Base-by-base conservation (phyloP, 345 rosid species). In the Turritis glabra region DNA sequence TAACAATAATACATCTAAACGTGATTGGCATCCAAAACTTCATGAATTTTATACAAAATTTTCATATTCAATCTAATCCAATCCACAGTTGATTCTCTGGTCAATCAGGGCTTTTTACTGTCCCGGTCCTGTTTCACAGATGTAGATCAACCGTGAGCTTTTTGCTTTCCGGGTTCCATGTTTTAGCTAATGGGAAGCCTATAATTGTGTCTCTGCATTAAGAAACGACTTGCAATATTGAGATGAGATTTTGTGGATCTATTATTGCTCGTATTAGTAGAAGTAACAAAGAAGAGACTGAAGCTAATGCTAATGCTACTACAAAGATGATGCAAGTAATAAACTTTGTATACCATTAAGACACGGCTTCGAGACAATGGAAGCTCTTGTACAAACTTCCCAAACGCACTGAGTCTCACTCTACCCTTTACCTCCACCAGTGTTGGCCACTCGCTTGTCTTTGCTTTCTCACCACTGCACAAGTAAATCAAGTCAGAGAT, bases 351-450 rank as follows among this genome's bases (percentile, higher is more conserved):
- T 95, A 95, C 99, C 99, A 92, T 95, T 69, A 90, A 82, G 73
- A 94, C 90, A 71, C 99, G 97, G 78, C 91, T 92, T 79, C 96
- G 81, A 60, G 99, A 95, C 97, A 87, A 78, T 1, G 89, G 91
- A 68, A 95, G 99, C 84, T 85, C 90, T 74, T 89, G 86, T 38
- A 95, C 96, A 80, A 92, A 95, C 88, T 89, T 95, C 82, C 89
- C 97, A 77, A 95, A 95, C 27, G 99, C 98, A 63, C 90, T 86
- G 14, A 90, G 89, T 78, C 86, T 85, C 23, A 95, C 99, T 79
- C 98, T 86, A 57, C 99, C 99, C 77, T 95, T 95, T 37, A 95
- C 86, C 80, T 95, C 99, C 17, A 92, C 78, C 52, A 71, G 43
- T 54, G 81, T 76, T 21, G 87, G 83, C 99, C 99, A 95, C n/a